Evolutionary conservation across 306 rosid genomes (phyloP).

Genomic region (Bauhinia variegata): DNA sequence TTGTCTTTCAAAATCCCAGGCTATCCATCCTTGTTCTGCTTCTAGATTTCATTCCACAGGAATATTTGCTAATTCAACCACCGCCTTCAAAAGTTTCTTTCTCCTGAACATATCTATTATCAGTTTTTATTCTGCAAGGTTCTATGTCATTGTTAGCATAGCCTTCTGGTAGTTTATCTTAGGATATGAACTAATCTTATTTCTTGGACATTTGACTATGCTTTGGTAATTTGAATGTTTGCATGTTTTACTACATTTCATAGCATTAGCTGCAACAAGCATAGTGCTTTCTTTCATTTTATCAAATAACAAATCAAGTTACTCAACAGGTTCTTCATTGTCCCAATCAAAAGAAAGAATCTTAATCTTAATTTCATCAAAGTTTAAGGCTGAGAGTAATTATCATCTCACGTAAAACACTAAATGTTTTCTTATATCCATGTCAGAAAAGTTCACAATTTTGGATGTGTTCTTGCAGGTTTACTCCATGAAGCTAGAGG

Average conservation of each 20-base stretch:
- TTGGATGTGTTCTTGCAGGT: slow-evolving; percentile 46
- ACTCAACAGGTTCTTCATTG: not conserved
- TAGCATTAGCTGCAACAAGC: not conserved
- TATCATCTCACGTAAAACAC: too few species aligned
- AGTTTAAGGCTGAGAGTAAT: not conserved
- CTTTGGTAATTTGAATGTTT: not conserved
- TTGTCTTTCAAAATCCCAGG: slow-evolving; percentile 76
- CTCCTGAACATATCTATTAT: not conserved
- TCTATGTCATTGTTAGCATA: not conserved
- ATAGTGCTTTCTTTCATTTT: not conserved
- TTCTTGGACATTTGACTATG: slow-evolving; percentile 3
- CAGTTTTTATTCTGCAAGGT: not conserved
- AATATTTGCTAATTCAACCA: slow-evolving; percentile 29
- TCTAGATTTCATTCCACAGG: slow-evolving; percentile 85
- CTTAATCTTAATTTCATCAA: not conserved
- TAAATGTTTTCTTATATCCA: not conserved
- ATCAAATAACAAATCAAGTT: too few species aligned
- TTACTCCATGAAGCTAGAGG: slow-evolving; percentile 73
- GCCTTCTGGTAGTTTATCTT: not conserved
- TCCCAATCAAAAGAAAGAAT: not conserved
- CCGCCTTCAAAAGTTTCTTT: not conserved
- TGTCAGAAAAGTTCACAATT: too few species aligned
- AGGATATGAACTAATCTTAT: not conserved
- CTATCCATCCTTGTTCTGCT: slow-evolving; percentile 84
- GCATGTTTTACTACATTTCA: not conserved